Conservation (phyloP, 129 eudicot genomes). For the Glebionis coronaria region DNA sequence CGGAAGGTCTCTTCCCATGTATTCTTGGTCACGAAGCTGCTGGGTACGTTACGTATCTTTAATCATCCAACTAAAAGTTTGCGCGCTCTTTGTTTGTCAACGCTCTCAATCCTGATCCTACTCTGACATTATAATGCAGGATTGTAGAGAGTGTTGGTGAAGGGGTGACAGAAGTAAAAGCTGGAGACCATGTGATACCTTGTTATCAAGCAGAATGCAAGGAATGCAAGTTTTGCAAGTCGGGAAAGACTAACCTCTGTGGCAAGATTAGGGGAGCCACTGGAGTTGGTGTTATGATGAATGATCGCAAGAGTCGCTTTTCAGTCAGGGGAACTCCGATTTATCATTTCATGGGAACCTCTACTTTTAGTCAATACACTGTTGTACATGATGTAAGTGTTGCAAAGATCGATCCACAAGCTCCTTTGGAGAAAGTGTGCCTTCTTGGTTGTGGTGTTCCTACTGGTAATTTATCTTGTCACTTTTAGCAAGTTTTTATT, state of each 20-base stretch:
- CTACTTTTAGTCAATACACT: constrained; percentile 97
- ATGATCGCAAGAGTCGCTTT: constrained; percentile 89
- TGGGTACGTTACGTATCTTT: constrained; percentile 29
- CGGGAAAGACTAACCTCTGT: constrained; percentile 98
- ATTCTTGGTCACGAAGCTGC: constrained; percentile 99
- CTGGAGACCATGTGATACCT: constrained; percentile 99
- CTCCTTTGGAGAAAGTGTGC: constrained; percentile 67
- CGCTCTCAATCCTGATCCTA: not conserved
- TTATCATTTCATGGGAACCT: constrained; percentile 99
- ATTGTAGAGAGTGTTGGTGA: constrained; percentile 99
- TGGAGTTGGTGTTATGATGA: constrained; percentile 98
- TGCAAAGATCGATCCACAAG: constrained; percentile 22
- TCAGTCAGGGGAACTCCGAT: constrained; percentile 89
- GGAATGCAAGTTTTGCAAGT: constrained; percentile 96
- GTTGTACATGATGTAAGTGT: constrained; percentile 69
- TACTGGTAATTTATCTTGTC: constrained; percentile 41
- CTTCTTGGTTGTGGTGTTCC: constrained; percentile 91
- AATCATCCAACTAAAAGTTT: not conserved
- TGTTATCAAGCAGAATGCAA: constrained; percentile 98
- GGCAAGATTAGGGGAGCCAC: constrained; percentile 98
- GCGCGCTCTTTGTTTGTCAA: not conserved
- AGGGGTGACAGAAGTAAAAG: constrained; percentile 94
- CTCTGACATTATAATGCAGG: constrained; percentile 35
- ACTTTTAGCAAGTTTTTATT: not conserved
- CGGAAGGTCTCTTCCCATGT: constrained; percentile 99